phyloP scores from a whole-genome alignment of 1,139 yeast species.

The Maudiozyma humilis region DNA sequence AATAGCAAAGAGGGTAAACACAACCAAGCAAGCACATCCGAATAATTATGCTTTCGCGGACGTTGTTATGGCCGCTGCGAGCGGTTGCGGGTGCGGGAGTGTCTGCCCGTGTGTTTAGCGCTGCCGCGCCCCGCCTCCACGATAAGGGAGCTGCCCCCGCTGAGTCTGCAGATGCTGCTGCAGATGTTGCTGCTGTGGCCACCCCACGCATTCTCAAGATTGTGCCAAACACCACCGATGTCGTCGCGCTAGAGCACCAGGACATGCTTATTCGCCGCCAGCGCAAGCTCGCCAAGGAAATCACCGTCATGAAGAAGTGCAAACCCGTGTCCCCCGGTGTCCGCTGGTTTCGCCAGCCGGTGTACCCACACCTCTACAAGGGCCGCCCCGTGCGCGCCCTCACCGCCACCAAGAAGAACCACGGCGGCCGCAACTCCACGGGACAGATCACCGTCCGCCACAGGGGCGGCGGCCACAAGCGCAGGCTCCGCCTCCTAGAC shows the following conservation, averaged over 20 bases:
- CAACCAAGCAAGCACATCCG: no score
- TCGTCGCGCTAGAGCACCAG: slow-evolving; percentile 71
- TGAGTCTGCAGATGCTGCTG: no score
- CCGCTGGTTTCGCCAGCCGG: slow-evolving; percentile 82
- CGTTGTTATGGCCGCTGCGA: not conserved
- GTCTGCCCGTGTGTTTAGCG: no score
- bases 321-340: slow-evolving; percentile 84
- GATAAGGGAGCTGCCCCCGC: no score
- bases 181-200: no score
- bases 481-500: slow-evolving; percentile 78
- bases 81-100: not conserved
- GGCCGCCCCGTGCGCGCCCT: slow-evolving; percentile 74
- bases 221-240: slow-evolving; percentile 37
- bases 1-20: no score
- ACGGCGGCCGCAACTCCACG: slow-evolving; percentile 83
- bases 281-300: slow-evolving; percentile 60
- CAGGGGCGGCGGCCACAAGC: slow-evolving; percentile 94
- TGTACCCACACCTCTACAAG: slow-evolving; percentile 77
- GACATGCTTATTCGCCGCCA: slow-evolving; percentile 67
- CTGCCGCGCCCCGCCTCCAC: no score
- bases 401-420: slow-evolving; percentile 64
- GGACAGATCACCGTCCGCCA: slow-evolving; percentile 90
- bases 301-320: slow-evolving; percentile 62
- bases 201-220: slow-evolving; percentile 30
- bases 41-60: not conserved